Evolutionary conservation across 176 grass and related monocot genomes (phyloP).

Genomic region (Panicum miliaceum): DNA sequence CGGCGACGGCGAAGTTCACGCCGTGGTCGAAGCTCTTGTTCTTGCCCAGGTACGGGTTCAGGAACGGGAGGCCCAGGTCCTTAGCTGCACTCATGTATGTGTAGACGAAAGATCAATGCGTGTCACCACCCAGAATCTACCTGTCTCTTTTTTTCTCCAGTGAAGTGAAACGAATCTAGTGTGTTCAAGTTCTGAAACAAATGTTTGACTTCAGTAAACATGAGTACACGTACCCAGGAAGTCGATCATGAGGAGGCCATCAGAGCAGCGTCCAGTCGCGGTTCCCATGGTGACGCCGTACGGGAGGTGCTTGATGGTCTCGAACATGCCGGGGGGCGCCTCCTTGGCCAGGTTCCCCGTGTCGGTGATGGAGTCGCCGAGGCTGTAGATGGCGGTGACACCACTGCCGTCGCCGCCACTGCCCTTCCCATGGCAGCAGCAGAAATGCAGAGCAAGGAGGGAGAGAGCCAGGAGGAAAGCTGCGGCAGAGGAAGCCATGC

Average conservation of each 20-base stretch:
- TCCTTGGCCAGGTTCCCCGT: slow-evolving; percentile 78
- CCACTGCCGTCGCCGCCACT: background rate
- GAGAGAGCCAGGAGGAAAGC: slow-evolving; percentile 6
- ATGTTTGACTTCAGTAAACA: background rate
- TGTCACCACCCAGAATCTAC: background rate
- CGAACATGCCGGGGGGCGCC: slow-evolving; percentile 67
- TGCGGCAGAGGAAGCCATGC: slow-evolving; percentile 52
- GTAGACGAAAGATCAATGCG: background rate
- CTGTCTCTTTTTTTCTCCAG: background rate
- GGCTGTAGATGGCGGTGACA: slow-evolving; percentile 85
- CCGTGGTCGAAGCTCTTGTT: slow-evolving; percentile 64
- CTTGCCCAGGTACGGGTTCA: slow-evolving; percentile 69
- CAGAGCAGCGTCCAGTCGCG: slow-evolving; percentile 86
- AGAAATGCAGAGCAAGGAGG: background rate
- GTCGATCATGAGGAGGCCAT: slow-evolving; percentile 98
- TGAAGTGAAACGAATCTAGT: background rate
- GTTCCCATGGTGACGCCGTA: slow-evolving; percentile 77
- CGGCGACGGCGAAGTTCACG: slow-evolving; percentile 72
- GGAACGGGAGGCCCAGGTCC: slow-evolving; percentile 64
- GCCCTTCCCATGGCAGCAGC: background rate
- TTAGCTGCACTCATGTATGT: slow-evolving; percentile 43
- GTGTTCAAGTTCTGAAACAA: background rate
- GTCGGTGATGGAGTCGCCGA: slow-evolving; percentile 94
- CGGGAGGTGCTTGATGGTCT: slow-evolving; percentile 73
- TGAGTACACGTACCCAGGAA: slow-evolving; percentile 53